Evolutionary conservation across 345 rosid species (phyloP), one percentile per base, ranked within the genome.

Genomic region (Turritis glabra): DNA sequence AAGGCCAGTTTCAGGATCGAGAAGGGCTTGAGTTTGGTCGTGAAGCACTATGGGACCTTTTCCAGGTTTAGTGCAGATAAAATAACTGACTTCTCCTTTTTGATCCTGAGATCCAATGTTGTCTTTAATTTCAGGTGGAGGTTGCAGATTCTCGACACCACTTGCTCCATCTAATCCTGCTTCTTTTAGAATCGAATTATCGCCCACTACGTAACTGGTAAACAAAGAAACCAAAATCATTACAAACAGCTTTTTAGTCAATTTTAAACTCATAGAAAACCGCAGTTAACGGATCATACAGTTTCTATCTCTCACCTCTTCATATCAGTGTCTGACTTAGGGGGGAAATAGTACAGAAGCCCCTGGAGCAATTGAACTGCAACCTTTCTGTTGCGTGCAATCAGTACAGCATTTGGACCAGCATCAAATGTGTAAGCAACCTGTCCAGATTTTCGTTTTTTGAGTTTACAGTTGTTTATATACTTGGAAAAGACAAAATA

Each of bases 381-480:
- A 23, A 85, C 81, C 79, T 87, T 83, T 77, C 89, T 69, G 67
- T 91, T 77, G n/a, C 75, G 93, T 64, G 99, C 96, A 50, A 95
- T 85, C 71, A 95, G 78, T 75, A 95, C 97, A 18, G 99, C 97
- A 67, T 92, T 95, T 1, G 99, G 99, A 73, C 99, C 99, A 71
- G 99, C 99, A 61, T 95, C 99, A 58, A 92, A 95, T 27, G 99
- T 95, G 73, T 92, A 94, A 17, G 99, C 97, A 74, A 94, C 97
- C 97, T 94, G 88, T 73, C 69, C 48, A 55, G 27, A 62, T 55
- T 23, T 32, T 10, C 26, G 23, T 8, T 51, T 51, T 40, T 52
- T 12, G 18, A 65, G 73, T 65, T 46, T 7, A 23, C 11, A 43
- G n/a, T 37, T 33, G 65, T 65, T 64, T 18, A 35, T 9, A 55